phyloP scores from a whole-genome alignment of 2,329 filamentous ascomycete species.

The Elsinoe perseae region DNA sequence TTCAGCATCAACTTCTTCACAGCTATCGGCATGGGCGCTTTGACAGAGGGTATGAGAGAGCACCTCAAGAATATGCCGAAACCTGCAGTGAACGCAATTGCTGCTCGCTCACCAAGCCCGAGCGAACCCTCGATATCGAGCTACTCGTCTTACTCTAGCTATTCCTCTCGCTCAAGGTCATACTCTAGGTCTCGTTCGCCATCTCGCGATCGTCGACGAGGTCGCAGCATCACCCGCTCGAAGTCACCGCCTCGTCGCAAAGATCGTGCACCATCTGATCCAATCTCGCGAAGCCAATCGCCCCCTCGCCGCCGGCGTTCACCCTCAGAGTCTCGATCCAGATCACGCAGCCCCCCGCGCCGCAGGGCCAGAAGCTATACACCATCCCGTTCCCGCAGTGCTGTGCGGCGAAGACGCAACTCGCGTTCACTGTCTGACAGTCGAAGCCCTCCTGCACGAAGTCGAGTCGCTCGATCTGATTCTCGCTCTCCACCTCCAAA shows the following conservation, averaged over 20 bases:
- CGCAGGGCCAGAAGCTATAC: slow-evolving; percentile 13
- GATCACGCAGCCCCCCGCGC: slow-evolving; percentile 15
- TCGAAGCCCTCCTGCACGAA: slow-evolving; percentile 26
- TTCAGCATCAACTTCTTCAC: slow-evolving; percentile 99
- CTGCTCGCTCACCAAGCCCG: slow-evolving; percentile 40
- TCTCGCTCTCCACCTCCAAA: slow-evolving; percentile 17
- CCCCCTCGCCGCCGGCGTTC: slow-evolving; percentile 11
- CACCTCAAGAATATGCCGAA: slow-evolving; percentile 84
- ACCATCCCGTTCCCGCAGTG: slow-evolving; percentile 13
- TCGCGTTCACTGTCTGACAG: slow-evolving; percentile 19
- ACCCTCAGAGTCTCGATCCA: slow-evolving; percentile 16
- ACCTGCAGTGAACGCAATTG: slow-evolving; percentile 63
- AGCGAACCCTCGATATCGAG: slow-evolving; percentile 64
- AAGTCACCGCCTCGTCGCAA: slow-evolving; percentile 24
- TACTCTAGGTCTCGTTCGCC: slow-evolving; percentile 24
- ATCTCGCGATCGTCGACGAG: slow-evolving; percentile 22
- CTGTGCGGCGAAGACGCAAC: slow-evolving; percentile 15
- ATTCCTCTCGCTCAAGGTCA: slow-evolving; percentile 35
- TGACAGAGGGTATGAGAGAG: slow-evolving; percentile 94
- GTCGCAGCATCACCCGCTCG: slow-evolving; percentile 25
- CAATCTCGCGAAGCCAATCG: slow-evolving; percentile 15
- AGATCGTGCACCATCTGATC: slow-evolving; percentile 15
- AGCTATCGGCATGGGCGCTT: slow-evolving; percentile 86
- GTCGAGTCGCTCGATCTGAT: slow-evolving; percentile 17
- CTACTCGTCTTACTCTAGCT: slow-evolving; percentile 76